Evolutionary conservation across 345 rosid species (phyloP), one percentile per base, ranked within the genome.

Genomic region (Sisymbrium altissimum): DNA sequence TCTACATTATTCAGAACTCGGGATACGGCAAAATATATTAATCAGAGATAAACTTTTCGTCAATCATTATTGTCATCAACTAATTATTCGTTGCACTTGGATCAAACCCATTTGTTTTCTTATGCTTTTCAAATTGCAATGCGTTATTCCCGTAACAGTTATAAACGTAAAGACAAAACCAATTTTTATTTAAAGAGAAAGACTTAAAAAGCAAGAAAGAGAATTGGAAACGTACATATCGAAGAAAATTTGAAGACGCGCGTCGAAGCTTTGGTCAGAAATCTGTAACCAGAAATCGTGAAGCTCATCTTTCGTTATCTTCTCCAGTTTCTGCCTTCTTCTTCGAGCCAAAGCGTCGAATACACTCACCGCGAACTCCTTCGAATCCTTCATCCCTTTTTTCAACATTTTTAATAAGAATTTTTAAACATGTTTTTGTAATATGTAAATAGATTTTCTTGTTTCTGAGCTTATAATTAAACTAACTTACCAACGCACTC

Each of bases 221-320:
- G 7, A 10, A 11, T 32, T 6, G 46, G 38, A 33, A 13, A 79
- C 87, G 9, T 44, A 92, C 97, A 95, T 90, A 64, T 95, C 99
- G 49, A 95, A 95, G 89, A 95, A 92, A 72, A 95, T 92, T 68
- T 95, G 99, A 64, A 95, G 97, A 60, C 93, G 96, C 4, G 97
- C 97, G 79, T 92, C 99, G 65, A 95, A 95, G 78, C 97, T 92
- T 60, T 92, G 91, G 64, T 95, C 93, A 3, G 96, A 83, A 62
- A 95, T 88, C 74, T 88, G 96, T 70, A 83, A 78, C 97, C 97
- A 95, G 63, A 95, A 95, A n/a, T 89, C 97, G 15, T 50, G 84
- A 64, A 95, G 96, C 80, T 91, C 97, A 25, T 89, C 92, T 73
- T 78, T 86, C 18, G 84, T 83, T 43, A 95, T 81, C 78, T 82